Evolutionary conservation across 768 basidiomycete species (phyloP), one percentile per base, ranked within the genome.

Genomic region (Hypholoma sublateritium): DNA sequence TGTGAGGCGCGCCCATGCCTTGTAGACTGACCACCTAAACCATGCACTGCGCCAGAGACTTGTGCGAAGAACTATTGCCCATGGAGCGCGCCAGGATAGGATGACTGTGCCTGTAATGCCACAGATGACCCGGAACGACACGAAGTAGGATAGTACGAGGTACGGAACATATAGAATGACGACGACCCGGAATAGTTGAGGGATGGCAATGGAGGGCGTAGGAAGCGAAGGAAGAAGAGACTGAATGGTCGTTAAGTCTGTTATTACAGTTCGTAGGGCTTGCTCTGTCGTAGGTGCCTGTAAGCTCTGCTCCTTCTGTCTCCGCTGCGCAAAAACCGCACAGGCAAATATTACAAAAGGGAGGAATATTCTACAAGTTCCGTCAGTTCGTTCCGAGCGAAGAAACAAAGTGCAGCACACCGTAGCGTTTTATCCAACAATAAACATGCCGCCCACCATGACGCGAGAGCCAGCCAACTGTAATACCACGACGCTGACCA

Each of bases 381-480:
- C 17, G n/a, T 57, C 17, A 22, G 55, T 25, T 41, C 24, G 2
- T 49, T 46, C 24, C 60, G 2, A 55, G 39, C 11, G 54, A n/a
- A 39, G 17, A 48, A 28, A 19, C 56, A 48, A n/a, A 69, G 28
- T 59, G 57, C 41, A 37, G 53, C 61, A 32, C 39, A 67, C 68
- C 63, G 64, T 61, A 92, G 71, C 9, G 69, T 71, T 34, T 72
- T 70, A 14, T 79, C 77, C 1, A 80, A 70, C 44, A 88, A 76
- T 54, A 95, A 74, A 73, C 90, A 93, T 17, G 85, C 22, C 0
- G 80, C 82, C 90, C 93, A 95, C 91, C 91, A 95, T 1, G 69
- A 67, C 0, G 80, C 88, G 43, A 96, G 73, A 1, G 80, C 69
- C 3, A 95, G 80, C 76, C 80, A 88, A 50, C 84, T 79, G 51